phyloP scores from a whole-genome alignment of 345 rosid genomes.

The Firmiana major region DNA sequence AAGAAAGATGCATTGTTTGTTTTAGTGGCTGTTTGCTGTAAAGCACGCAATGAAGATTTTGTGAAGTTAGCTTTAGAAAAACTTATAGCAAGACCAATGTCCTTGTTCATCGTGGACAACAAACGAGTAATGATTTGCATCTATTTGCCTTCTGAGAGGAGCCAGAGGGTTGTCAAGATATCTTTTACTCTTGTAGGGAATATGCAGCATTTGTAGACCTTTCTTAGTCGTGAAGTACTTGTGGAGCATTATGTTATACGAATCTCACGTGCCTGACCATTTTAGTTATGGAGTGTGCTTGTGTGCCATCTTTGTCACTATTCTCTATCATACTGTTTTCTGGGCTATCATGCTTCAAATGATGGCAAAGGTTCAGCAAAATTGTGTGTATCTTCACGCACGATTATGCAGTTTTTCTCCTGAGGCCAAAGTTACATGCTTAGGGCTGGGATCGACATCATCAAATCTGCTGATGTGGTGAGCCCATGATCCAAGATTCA shows the following conservation, averaged over 20 bases:
- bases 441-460: constrained; percentile 12
- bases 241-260: not conserved
- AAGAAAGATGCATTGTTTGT: constrained; percentile 14
- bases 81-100: constrained; percentile 16
- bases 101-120: constrained; percentile 5
- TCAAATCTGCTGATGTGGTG: constrained; percentile 5
- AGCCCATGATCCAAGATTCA: constrained; percentile 6
- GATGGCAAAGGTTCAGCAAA: not conserved
- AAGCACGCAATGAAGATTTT: constrained; percentile 4
- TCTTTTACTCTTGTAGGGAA: not conserved
- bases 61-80: constrained; percentile 2
- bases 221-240: not conserved
- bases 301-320: not conserved
- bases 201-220: not conserved
- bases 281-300: constrained; percentile 10
- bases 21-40: constrained; percentile 11
- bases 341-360: constrained; percentile 2
- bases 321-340: not conserved
- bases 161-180: constrained; percentile 14
- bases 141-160: constrained; percentile 13
- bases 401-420: not conserved
- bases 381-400: constrained; percentile 1
- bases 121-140: constrained; percentile 6
- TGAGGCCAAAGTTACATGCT: constrained; percentile 14
- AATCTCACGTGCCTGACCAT: constrained; percentile 7